These are phyloP conservation scores for Parietaria judaica DNA, from an alignment of 306 rosid genomes.

Conservation along the genomic window DNA sequence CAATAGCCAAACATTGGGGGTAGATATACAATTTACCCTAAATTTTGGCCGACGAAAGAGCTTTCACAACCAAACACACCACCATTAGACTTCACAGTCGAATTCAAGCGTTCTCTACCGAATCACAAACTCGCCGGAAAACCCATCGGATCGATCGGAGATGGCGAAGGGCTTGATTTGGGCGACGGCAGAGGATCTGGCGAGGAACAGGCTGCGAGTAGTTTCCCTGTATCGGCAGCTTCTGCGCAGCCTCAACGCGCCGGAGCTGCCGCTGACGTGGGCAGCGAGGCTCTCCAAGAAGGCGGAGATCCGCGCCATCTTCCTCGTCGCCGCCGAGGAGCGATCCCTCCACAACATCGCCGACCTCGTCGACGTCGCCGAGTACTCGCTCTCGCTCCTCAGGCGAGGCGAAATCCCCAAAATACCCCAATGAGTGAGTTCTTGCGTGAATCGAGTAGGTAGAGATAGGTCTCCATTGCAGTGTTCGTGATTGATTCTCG, in stretches of 20 bases:
- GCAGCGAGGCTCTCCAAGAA: conserved; percentile 69
- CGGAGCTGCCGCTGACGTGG: conserved; percentile 45
- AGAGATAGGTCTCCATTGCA: neutral
- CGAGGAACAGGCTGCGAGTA: conserved; percentile 46
- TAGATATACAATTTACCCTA: no score
- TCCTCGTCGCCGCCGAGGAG: conserved; percentile 75
- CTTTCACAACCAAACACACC: no score
- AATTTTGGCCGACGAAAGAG: no score
- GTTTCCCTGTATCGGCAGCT: conserved; percentile 65
- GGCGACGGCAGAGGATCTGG: conserved; percentile 83
- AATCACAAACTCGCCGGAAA: no score
- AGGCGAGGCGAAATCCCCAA: conserved; percentile 50
- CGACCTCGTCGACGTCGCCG: conserved; percentile 67
- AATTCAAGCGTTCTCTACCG: no score
- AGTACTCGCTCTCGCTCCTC: conserved; percentile 69
- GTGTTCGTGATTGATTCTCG: neutral
- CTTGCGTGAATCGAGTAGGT: no score
- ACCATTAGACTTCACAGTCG: no score
- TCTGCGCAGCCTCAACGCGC: conserved; percentile 66
- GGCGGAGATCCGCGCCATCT: conserved; percentile 44
- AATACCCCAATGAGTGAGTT: conserved; percentile 29
- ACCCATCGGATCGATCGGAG: neutral
- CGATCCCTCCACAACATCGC: conserved; percentile 63
- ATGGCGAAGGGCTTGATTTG: conserved; percentile 66
- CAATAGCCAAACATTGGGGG: no score